Evolutionary conservation across 2,329 filamentous ascomycete genomes (phyloP).

Genomic region (Sphaerulina populicola): DNA sequence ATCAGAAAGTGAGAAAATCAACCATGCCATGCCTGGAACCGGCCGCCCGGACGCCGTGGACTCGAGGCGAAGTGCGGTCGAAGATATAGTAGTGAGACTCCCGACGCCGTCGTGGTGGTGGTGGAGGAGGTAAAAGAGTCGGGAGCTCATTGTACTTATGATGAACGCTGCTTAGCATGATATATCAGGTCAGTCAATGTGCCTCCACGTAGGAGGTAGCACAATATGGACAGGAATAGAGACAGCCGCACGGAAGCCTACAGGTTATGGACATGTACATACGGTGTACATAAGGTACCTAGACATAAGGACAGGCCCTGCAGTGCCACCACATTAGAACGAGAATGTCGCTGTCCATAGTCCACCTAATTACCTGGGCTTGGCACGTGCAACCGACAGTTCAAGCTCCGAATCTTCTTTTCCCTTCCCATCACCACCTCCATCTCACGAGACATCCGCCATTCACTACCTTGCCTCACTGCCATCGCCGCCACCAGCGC

Average conservation of each 20-base stretch:
- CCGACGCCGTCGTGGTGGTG: no score
- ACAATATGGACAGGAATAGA: no score
- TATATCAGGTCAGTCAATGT: no score
- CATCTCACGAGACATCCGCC: not conserved
- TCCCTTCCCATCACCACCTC: not conserved
- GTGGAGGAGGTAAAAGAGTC: no score
- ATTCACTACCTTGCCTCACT: not conserved
- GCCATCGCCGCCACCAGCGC: not conserved
- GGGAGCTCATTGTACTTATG: no score
- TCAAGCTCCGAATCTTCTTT: not conserved
- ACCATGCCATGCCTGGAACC: no score
- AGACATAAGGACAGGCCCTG: not conserved
- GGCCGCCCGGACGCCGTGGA: not conserved
- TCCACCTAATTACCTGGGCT: not conserved
- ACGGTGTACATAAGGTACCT: not conserved
- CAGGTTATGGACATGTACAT: not conserved
- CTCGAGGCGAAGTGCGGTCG: not conserved
- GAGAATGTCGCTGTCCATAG: no score
- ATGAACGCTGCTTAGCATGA: no score
- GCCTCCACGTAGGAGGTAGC: no score
- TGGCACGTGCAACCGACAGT: not conserved
- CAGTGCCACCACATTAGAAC: conserved; percentile 1
- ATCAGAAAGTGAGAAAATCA: conserved; percentile 3
- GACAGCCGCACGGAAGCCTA: no score
- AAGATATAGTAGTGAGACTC: not conserved